Evolutionary conservation across 2,329 filamentous ascomycete species (phyloP).

Genomic region (Colletotrichum incanum): DNA sequence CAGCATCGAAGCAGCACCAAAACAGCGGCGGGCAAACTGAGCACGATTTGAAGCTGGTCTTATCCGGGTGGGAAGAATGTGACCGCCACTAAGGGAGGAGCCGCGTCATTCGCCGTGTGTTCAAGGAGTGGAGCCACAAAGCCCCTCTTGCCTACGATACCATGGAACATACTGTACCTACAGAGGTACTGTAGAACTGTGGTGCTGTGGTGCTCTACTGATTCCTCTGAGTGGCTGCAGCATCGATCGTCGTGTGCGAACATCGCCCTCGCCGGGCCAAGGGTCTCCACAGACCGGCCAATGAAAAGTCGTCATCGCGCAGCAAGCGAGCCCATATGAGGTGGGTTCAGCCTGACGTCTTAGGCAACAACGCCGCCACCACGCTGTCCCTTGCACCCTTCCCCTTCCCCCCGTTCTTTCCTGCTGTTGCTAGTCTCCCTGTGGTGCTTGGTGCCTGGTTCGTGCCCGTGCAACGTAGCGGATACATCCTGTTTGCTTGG

Average conservation of each 20-base stretch:
- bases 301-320: slow-evolving; percentile 9
- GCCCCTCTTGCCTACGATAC: neutral
- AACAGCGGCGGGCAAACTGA: neutral
- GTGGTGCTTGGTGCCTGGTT: neutral
- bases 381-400: slow-evolving; percentile 26
- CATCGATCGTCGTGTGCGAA: slow-evolving; percentile 7
- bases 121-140: slow-evolving; percentile 1
- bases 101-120: slow-evolving; percentile 4
- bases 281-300: slow-evolving; percentile 14
- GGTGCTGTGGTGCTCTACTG: too few species aligned
- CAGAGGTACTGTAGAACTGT: neutral
- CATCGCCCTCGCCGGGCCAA: neutral
- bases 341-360: neutral
- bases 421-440: neutral
- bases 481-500: neutral
- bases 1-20: neutral
- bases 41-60: neutral
- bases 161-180: too few species aligned
- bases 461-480: slow-evolving; percentile 24
- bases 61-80: slow-evolving; percentile 1
- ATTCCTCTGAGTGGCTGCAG: slow-evolving; percentile 24
- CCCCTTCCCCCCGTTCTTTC: neutral
- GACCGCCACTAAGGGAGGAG: neutral
- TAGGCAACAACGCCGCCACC: slow-evolving; percentile 22
- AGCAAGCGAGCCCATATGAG: slow-evolving; percentile 19